These are phyloP conservation scores for Cryptococcus neoformans DNA, from an alignment of 1,284 basidiomycete species.

Conservation along the genomic window DNA sequence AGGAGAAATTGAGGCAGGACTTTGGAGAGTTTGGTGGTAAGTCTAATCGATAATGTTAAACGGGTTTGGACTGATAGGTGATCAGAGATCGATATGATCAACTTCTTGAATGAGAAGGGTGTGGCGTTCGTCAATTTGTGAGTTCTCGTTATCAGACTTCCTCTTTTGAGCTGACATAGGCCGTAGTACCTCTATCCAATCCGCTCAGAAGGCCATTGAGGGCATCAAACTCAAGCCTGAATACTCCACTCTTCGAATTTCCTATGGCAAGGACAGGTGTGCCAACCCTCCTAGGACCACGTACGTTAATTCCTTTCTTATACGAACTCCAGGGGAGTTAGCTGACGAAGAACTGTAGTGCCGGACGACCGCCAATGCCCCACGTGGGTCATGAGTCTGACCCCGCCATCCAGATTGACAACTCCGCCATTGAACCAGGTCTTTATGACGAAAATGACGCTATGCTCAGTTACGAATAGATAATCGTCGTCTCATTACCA, in stretches of 20 bases:
- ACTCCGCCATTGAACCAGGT: not conserved
- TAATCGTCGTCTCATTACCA: not conserved
- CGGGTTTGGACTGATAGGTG: not conserved
- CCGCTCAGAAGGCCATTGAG: slow-evolving; percentile 94
- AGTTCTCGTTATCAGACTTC: slow-evolving; percentile 1
- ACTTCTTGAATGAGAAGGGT: slow-evolving; percentile 93
- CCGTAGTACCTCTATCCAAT: slow-evolving; percentile 68
- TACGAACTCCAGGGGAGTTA: not conserved
- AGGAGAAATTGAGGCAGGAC: slow-evolving; percentile 80
- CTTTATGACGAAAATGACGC: not conserved
- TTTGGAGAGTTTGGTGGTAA: slow-evolving; percentile 81
- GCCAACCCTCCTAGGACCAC: slow-evolving; percentile 52
- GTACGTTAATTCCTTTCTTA: not conserved
- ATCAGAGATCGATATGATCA: slow-evolving; percentile 81
- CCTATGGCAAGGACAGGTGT: slow-evolving; percentile 92
- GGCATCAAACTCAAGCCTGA: slow-evolving; percentile 81
- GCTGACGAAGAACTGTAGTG: not conserved
- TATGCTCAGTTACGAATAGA: not conserved
- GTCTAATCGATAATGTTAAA: slow-evolving; percentile 4
- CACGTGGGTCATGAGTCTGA: too few relatives aligned
- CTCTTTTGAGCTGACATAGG: slow-evolving; percentile 3
- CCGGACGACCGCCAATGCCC: not conserved
- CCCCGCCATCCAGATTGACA: not conserved
- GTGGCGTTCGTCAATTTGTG: slow-evolving; percentile 91
- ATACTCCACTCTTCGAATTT: slow-evolving; percentile 75